These are phyloP conservation scores for Kluyveromyces aestuarii DNA, from an alignment of 805 yeast genomes.

Conservation along the genomic window DNA sequence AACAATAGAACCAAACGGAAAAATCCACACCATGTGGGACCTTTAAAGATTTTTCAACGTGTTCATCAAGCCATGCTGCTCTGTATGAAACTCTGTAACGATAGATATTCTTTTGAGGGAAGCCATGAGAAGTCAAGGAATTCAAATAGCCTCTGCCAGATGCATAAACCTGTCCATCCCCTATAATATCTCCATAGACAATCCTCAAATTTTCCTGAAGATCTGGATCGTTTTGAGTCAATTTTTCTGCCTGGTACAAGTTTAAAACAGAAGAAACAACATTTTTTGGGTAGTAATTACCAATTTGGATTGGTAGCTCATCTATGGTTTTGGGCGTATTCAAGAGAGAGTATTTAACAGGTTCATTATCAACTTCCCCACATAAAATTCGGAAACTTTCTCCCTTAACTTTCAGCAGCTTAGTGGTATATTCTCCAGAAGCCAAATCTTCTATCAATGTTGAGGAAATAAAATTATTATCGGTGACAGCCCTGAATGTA, in stretches of 20 bases:
- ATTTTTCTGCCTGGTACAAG: slow-evolving; percentile 14
- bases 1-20: slow-evolving; percentile 29
- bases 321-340: slow-evolving; percentile 24
- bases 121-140: slow-evolving; percentile 14
- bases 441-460: slow-evolving; percentile 26
- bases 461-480: slow-evolving; percentile 29
- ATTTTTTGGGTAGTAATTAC: slow-evolving; percentile 30
- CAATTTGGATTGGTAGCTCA: slow-evolving; percentile 26
- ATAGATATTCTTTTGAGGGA: slow-evolving; percentile 10
- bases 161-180: slow-evolving; percentile 33
- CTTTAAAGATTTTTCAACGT: slow-evolving; percentile 16
- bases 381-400: slow-evolving; percentile 19
- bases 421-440: slow-evolving; percentile 22
- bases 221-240: slow-evolving; percentile 8
- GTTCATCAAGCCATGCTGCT: slow-evolving; percentile 18
- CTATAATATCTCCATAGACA: slow-evolving; percentile 29
- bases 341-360: slow-evolving; percentile 23
- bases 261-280: slow-evolving; percentile 20
- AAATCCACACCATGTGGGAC: slow-evolving; percentile 33
- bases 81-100: slow-evolving; percentile 28
- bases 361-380: slow-evolving; percentile 32
- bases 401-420: slow-evolving; percentile 7
- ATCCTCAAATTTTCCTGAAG: slow-evolving; percentile 12
- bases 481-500: slow-evolving; percentile 35
- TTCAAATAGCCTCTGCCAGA: slow-evolving; percentile 32